Percentiles rank a stretch among this genome's conserved stretches.
phyloP scores from a whole-genome alignment of 192 early-diverging fungal genomes.

The Coemansia sp. region DNA sequence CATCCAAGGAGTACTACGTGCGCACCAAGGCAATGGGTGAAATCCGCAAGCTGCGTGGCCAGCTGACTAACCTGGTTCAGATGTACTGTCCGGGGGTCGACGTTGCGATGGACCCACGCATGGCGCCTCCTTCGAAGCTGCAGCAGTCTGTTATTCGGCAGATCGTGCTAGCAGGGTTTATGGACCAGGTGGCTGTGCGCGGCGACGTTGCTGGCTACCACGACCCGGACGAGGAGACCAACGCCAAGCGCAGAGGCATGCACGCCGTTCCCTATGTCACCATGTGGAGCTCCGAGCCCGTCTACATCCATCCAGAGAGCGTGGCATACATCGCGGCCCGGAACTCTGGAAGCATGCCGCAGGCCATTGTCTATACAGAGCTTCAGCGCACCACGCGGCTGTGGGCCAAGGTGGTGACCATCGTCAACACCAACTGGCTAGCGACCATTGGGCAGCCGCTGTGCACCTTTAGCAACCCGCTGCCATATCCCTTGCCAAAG shows the following conservation, averaged over 20 bases:
- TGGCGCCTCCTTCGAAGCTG: constrained; percentile 65
- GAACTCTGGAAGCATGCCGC: constrained; percentile 59
- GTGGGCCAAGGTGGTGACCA: constrained; percentile 75
- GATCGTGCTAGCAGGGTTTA: constrained; percentile 83
- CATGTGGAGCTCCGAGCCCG: constrained; percentile 76
- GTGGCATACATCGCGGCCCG: constrained; percentile 57
- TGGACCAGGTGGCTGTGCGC: constrained; percentile 90
- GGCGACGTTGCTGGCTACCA: constrained; percentile 70
- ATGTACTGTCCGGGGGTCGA: constrained; percentile 62
- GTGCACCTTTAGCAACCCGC: constrained; percentile 70
- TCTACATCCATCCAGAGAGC: constrained; percentile 74
- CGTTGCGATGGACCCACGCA: constrained; percentile 63
- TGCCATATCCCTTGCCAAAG: constrained; percentile 74
- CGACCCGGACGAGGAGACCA: constrained; percentile 39
- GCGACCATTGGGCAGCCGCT: constrained; percentile 73
- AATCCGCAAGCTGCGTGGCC: constrained; percentile 73
- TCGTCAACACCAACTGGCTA: constrained; percentile 81
- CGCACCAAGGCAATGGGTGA: constrained; percentile 83
- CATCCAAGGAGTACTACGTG: constrained; percentile 83
- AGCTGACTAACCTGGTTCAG: constrained; percentile 73
- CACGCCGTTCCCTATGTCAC: constrained; percentile 63
- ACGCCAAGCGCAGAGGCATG: constrained; percentile 57
- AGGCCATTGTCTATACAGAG: constrained; percentile 74
- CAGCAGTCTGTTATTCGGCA: constrained; percentile 83
- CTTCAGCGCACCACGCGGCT: constrained; percentile 63